Evolutionary conservation across 495 filamentous ascomycete genomes (phyloP), one percentile per base, ranked within the genome.

Genomic region (Xylaria longipes): DNA sequence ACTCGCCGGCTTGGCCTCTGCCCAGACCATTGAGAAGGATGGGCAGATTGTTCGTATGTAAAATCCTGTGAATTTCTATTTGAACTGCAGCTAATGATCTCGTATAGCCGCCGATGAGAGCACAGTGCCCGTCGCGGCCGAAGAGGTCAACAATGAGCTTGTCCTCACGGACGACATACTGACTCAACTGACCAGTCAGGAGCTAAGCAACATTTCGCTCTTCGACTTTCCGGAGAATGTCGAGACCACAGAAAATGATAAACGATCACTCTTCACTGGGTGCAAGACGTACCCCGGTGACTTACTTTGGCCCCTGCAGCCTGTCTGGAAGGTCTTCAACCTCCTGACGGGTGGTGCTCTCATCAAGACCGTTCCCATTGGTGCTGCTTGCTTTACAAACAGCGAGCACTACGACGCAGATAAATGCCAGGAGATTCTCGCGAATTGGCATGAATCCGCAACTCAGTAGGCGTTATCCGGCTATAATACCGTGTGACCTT

Each of bases 211-310:
- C 66, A 43, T 77, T 57, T 62, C 73, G 22, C 68, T 81, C 8
- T 81, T 81, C 50, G 68, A 68, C 37, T 81, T 79, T 54, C 72
- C 74, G 46, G 71, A 75, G 22, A 73, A 75, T 7, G 29, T 46
- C 14, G 31, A 71, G 1, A n/a, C 48, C 17, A 75, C 68, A 29
- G 68, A 27, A 20, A 48, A 72, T 20, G 62, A 73, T 35, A 75
- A 72, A 57, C 48, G 69, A 41, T n/a, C 70, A 2, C 25, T 61
- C 5, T 71, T 71, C 15, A 72, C 77, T 11, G 64, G 66, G 39
- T 89, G 87, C 81, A 88, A 87, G 78, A 74, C 80, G 17, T 84
- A 83, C 65, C 87, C 87, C 4, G 86, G 83, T 11, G 85, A 88
- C 58, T 33, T 41, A 5, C 50, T 65, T 6, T 89, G 86, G 86